Percentiles rank a stretch among this genome's conserved stretches.
Conservation (phyloP, 352 stramenopile species). For the Phytophthora rubi region DNA sequence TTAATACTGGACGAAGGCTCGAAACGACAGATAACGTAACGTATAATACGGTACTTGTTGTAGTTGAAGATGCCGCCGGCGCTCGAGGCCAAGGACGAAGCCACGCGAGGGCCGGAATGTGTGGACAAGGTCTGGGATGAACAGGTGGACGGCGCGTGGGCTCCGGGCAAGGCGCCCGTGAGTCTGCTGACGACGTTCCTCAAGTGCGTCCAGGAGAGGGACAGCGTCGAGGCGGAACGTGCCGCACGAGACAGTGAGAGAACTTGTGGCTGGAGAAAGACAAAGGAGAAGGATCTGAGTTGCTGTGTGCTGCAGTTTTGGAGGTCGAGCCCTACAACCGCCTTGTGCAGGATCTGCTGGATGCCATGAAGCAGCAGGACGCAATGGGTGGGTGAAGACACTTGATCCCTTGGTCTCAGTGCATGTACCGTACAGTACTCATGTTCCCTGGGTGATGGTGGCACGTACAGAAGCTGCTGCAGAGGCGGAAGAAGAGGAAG, state of each 20-base stretch:
- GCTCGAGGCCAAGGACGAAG: constrained; percentile 25
- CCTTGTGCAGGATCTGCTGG: constrained; percentile 70
- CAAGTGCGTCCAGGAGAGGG: constrained; percentile 58
- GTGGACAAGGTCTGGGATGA: constrained; percentile 70
- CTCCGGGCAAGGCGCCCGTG: constrained; percentile 62
- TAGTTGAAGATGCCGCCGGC: constrained; percentile 26
- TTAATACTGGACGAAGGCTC: constrained; percentile 14
- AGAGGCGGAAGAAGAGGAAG: constrained; percentile 45
- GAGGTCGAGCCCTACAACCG: constrained; percentile 62
- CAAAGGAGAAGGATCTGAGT: neutral
- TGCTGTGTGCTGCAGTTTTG: constrained; percentile 46
- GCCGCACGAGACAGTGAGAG: constrained; percentile 55
- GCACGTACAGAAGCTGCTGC: constrained; percentile 26
- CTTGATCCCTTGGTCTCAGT: neutral
- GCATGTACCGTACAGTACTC: neutral
- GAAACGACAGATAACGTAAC: constrained; percentile 24
- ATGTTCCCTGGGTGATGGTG: neutral
- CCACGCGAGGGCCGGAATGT: constrained; percentile 44
- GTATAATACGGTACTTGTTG: neutral
- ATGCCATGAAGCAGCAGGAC: constrained; percentile 65
- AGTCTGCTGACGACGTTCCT: constrained; percentile 63
- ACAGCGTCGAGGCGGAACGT: constrained; percentile 58
- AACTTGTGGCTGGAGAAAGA: neutral
- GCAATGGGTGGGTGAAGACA: constrained; percentile 40
- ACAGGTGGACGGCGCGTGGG: constrained; percentile 68